Conservation (phyloP, 2,329 filamentous ascomycete species). For the Pezicula neosporulosa region DNA sequence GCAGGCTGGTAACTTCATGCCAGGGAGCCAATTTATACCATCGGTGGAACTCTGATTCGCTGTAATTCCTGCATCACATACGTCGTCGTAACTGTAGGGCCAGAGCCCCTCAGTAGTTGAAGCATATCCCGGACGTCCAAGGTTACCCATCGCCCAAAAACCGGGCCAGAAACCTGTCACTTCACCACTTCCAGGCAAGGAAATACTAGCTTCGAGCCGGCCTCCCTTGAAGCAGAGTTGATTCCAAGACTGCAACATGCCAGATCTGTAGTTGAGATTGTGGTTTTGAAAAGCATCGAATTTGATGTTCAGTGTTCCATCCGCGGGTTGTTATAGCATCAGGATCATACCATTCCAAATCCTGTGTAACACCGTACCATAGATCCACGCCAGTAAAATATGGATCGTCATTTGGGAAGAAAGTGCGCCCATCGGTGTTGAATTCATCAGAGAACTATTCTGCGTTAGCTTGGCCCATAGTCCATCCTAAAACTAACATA, state of each 20-base stretch:
- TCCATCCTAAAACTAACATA: conserved; percentile 29
- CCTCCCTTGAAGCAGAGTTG: conserved; percentile 71
- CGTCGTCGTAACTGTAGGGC: conserved; percentile 69
- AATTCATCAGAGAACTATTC: conserved; percentile 68
- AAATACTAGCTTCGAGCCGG: conserved; percentile 66
- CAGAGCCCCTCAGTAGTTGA: conserved; percentile 70
- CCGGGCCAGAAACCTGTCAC: conserved; percentile 71
- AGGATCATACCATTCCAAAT: conserved; percentile 70
- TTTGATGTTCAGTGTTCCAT: conserved; percentile 59
- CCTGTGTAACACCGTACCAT: conserved; percentile 69
- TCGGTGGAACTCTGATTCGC: conserved; percentile 67
- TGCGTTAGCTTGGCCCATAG: conserved; percentile 1
- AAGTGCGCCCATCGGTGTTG: conserved; percentile 62
- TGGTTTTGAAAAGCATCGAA: conserved; percentile 66
- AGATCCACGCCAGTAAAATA: conserved; percentile 66
- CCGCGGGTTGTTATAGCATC: conserved; percentile 58
- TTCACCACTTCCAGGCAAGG: conserved; percentile 63
- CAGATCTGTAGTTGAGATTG: conserved; percentile 62
- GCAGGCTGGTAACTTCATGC: conserved; percentile 67
- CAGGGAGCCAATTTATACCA: conserved; percentile 63
- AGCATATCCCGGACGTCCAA: conserved; percentile 65
- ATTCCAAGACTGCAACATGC: conserved; percentile 76
- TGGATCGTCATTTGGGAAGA: conserved; percentile 68
- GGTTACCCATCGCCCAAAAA: conserved; percentile 74
- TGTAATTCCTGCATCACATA: conserved; percentile 68